Evolutionary conservation across 208 protist species (phyloP).

Genomic region (Trypanosoma conorhini): DNA sequence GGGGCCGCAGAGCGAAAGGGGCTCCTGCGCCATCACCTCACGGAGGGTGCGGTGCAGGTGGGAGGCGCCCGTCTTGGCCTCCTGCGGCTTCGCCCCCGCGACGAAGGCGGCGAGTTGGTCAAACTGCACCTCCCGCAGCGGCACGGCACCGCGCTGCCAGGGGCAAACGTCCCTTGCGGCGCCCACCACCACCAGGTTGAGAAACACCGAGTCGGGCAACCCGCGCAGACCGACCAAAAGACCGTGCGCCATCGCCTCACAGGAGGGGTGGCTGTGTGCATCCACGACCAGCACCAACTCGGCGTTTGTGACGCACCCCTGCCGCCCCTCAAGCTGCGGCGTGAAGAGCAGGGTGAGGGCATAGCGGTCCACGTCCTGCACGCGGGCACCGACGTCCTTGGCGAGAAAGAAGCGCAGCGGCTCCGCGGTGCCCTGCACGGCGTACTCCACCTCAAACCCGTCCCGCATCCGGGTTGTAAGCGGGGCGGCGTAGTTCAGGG

Average conservation of each 20-base stretch:
- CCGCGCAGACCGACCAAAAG: slow-evolving; percentile 28
- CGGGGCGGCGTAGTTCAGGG: slow-evolving; percentile 28
- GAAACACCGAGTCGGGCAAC: slow-evolving; percentile 38
- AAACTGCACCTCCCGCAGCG: slow-evolving; percentile 19
- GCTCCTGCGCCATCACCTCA: slow-evolving; percentile 23
- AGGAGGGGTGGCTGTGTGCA: slow-evolving; percentile 33
- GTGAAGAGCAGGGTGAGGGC: slow-evolving; percentile 55
- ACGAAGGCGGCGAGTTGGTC: slow-evolving; percentile 15
- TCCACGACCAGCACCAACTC: slow-evolving; percentile 76
- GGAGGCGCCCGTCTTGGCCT: slow-evolving; percentile 24
- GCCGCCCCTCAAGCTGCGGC: slow-evolving; percentile 35
- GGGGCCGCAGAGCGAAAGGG: slow-evolving; percentile 25
- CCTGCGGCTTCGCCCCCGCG: slow-evolving; percentile 25
- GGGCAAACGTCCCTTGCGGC: slow-evolving; percentile 12
- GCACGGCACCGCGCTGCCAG: slow-evolving; percentile 18
- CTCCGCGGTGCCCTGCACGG: slow-evolving; percentile 48
- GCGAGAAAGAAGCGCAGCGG: slow-evolving; percentile 59
- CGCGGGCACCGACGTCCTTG: slow-evolving; percentile 16
- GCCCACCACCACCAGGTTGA: slow-evolving; percentile 59
- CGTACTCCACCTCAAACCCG: slow-evolving; percentile 33
- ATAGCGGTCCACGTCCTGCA: slow-evolving; percentile 23
- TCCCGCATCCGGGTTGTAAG: slow-evolving; percentile 8
- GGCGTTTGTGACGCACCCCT: slow-evolving; percentile 37
- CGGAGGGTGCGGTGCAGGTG: slow-evolving; percentile 43
- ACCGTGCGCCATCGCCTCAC: slow-evolving; percentile 35